Evolutionary conservation across 2,329 filamentous ascomycete genomes (phyloP), one percentile per base, ranked within the genome.

Genomic region (Diaporthe citrichinensis): DNA sequence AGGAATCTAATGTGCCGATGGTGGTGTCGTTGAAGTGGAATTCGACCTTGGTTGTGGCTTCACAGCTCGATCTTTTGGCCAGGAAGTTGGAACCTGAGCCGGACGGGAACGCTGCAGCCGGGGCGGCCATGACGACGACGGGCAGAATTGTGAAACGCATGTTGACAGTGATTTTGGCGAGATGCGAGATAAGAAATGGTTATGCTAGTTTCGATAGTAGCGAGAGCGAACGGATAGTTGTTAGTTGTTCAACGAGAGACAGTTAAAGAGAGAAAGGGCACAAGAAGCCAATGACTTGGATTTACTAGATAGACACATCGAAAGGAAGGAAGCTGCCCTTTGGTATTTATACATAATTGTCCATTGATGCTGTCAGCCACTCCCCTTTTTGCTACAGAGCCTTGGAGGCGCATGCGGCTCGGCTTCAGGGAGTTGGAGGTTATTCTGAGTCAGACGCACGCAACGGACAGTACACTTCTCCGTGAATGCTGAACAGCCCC

Each of bases 21-120:
- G 25, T 62, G 17, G 71, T 73, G 46, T 73, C 59, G 5, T 73
- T 73, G 58, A 53, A 65, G 58, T 67, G 71, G 58, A 73, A 73
- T 41, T 73, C 15, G 6, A 67, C 46, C 15, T 20, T 23, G 10
- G n/a, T 44, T 20, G 28, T 23, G 23, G 39, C 39, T 8, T 25
- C 71, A 41, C 46, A 61, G 46, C 58, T 73, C 15, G 57, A 41
- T 49, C 57, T 23, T 49, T 36, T 51, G 39, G 55, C 69, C 4
- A 55, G 46, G 34, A 55, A 31, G 36, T 55, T 41, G n/a, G 15
- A 23, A 2, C 65, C 49, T 25, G 65, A 39, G 65, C 65, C 49
- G 17, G 49, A 59, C 4, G 71, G 71, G 57, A 53, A 53, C 2
- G 57, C 71, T 28, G 41, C 34, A 6, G 71, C 58, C 71, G 67